Conservation (phyloP, 371 early-diverging fungal species). For the Mucor irregularis region DNA sequence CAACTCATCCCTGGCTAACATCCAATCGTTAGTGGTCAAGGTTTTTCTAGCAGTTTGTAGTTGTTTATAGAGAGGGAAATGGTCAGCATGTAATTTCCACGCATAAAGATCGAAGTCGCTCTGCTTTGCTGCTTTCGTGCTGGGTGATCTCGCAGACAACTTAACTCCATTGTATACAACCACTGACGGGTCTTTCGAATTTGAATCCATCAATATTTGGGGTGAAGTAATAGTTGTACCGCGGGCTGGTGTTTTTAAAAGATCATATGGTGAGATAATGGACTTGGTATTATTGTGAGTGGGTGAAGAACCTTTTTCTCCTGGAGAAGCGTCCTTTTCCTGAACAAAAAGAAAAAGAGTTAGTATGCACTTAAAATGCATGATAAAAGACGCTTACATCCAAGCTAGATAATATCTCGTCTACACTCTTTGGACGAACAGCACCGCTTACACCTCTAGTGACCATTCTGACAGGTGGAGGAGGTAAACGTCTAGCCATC, state of each 20-base stretch:
- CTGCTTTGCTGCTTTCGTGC: slow-evolving; percentile 16
- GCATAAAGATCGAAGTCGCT: slow-evolving; percentile 66
- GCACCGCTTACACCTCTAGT: slow-evolving; percentile 73
- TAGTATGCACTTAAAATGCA: not conserved
- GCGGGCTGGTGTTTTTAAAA: not conserved
- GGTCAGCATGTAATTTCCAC: slow-evolving; percentile 75
- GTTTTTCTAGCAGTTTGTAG: slow-evolving; percentile 74
- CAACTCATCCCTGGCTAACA: slow-evolving; percentile 84
- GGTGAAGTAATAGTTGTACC: not conserved
- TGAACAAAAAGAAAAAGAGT: slow-evolving; percentile 10
- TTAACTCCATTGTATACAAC: slow-evolving; percentile 68
- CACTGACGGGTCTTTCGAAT: slow-evolving; percentile 70
- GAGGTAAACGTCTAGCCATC: slow-evolving; percentile 36
- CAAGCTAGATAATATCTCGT: slow-evolving; percentile 54
- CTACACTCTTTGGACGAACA: slow-evolving; percentile 62
- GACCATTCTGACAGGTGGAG: slow-evolving; percentile 74
- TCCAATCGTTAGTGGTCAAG: slow-evolving; percentile 83
- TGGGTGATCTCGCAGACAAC: not conserved
- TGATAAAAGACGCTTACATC: slow-evolving; percentile 29
- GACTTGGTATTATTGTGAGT: not conserved
- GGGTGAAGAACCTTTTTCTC: not conserved
- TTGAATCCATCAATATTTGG: slow-evolving; percentile 50
- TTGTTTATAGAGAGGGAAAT: slow-evolving; percentile 69
- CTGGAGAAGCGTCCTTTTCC: slow-evolving; percentile 1
- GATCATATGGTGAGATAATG: not conserved